These are phyloP conservation scores for Boeremia lycopersici DNA, from an alignment of 2,329 filamentous ascomycete species.

Conservation along the genomic window DNA sequence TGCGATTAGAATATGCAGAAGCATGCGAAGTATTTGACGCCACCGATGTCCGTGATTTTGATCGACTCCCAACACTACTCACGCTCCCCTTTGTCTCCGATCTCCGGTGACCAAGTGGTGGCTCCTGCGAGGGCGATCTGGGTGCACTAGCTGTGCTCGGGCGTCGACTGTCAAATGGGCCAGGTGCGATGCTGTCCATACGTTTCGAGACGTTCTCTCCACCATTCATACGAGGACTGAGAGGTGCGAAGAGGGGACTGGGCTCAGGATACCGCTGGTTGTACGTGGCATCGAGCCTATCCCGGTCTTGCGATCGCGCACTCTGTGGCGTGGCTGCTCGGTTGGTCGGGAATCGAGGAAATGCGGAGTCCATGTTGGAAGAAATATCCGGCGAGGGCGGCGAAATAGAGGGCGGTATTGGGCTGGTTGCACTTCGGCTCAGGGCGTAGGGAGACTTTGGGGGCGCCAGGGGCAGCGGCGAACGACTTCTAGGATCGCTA, in stretches of 20 bases:
- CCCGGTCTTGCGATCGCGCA: slow-evolving; percentile 26
- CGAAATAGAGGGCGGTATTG: slow-evolving; percentile 39
- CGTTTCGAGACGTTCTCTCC: slow-evolving; percentile 61
- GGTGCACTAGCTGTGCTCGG: slow-evolving; percentile 46
- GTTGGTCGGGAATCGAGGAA: slow-evolving; percentile 59
- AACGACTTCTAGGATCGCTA: slow-evolving; percentile 31
- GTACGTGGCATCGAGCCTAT: slow-evolving; percentile 33
- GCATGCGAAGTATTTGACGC: slow-evolving; percentile 39
- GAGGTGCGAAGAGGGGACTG: slow-evolving; percentile 52
- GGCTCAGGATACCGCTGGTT: slow-evolving; percentile 41
- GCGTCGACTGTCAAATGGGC: slow-evolving; percentile 63
- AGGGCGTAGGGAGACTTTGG: slow-evolving; percentile 38
- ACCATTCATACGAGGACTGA: slow-evolving; percentile 54
- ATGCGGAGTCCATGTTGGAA: slow-evolving; percentile 56
- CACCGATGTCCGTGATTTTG: slow-evolving; percentile 35
- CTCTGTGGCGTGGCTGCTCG: slow-evolving; percentile 32
- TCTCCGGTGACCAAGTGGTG: slow-evolving; percentile 43
- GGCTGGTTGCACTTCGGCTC: slow-evolving; percentile 45
- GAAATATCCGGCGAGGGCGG: slow-evolving; percentile 42
- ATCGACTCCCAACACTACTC: slow-evolving; percentile 34
- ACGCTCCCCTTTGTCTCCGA: slow-evolving; percentile 44
- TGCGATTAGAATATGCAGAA: slow-evolving; percentile 40
- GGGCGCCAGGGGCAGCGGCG: slow-evolving; percentile 30
- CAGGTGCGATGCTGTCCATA: slow-evolving; percentile 70
- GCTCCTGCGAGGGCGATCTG: slow-evolving; percentile 24